Conservation (phyloP, 805 yeast genomes). For the Peterozyma xylosa region DNA sequence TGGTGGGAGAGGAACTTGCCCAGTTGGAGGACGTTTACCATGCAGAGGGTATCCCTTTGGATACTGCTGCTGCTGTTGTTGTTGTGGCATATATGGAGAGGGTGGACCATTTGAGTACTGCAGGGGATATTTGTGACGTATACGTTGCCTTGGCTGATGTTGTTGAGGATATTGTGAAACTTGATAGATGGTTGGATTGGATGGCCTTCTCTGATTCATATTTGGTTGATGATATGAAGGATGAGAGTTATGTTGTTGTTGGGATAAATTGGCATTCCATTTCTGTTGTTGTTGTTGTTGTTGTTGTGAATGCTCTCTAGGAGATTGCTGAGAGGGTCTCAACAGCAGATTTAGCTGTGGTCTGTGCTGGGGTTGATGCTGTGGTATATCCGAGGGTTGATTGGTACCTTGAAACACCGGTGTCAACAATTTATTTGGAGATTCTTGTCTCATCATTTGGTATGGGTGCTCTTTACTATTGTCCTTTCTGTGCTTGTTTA, state of each 20-base stretch:
- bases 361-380: slow-evolving; percentile 1
- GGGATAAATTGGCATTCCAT: slow-evolving; percentile 6
- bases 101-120: slow-evolving; percentile 9
- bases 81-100: slow-evolving; percentile 13
- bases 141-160: slow-evolving; percentile 3
- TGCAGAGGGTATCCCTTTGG: slow-evolving; percentile 3
- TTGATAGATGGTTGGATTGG: not conserved
- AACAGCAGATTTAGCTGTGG: not conserved
- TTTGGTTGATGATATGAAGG: slow-evolving; percentile 10
- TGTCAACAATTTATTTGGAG: slow-evolving; percentile 10
- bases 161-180: slow-evolving; percentile 6
- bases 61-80: slow-evolving; percentile 5
- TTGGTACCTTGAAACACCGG: not conserved
- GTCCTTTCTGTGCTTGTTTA: slow-evolving; percentile 9
- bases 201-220: slow-evolving; percentile 2
- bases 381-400: slow-evolving; percentile 11
- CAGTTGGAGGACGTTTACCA: not conserved
- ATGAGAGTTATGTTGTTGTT: slow-evolving; percentile 3
- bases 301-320: not conserved
- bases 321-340: not conserved
- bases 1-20: slow-evolving; percentile 1
- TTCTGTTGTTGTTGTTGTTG: slow-evolving; percentile 8
- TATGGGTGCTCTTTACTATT: slow-evolving; percentile 7
- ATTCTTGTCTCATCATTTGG: slow-evolving; percentile 5
- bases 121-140: slow-evolving; percentile 6